phyloP scores from a whole-genome alignment of 2,329 filamentous ascomycete genomes.

The Cadophora luteo-olivacea region DNA sequence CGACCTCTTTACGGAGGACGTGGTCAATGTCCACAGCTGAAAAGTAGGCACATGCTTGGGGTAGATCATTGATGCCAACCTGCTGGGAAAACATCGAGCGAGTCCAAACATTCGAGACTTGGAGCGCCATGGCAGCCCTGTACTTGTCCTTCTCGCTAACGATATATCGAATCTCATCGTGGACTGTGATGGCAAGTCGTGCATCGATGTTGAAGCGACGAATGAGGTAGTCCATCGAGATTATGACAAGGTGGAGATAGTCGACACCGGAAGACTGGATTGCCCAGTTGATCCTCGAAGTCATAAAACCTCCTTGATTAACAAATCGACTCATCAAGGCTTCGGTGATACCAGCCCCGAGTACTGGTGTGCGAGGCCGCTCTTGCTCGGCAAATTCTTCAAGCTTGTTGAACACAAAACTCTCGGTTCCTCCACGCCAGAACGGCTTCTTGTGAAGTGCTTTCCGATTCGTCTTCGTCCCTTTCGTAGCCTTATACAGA shows the following conservation, averaged over 20 bases:
- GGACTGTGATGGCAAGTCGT: constrained; percentile 89
- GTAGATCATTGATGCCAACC: constrained; percentile 92
- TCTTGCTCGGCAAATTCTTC: constrained; percentile 98
- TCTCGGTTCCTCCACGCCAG: constrained; percentile 96
- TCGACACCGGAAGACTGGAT: constrained; percentile 98
- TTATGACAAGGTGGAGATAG: constrained; percentile 91
- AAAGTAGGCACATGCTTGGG: constrained; percentile 94
- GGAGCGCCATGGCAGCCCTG: constrained; percentile 87
- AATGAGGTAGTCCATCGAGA: constrained; percentile 92
- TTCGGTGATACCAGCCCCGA: constrained; percentile 95
- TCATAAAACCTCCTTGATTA: constrained; percentile 90
- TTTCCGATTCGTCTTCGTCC: constrained; percentile 80
- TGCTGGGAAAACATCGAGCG: constrained; percentile 97
- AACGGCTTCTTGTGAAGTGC: constrained; percentile 76
- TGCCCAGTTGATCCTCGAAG: constrained; percentile 97
- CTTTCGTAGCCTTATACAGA: constrained; percentile 90
- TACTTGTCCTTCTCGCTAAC: constrained; percentile 88
- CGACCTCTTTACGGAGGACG: constrained; percentile 95
- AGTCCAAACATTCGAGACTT: constrained; percentile 95
- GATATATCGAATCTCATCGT: constrained; percentile 96
- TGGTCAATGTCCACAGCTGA: constrained; percentile 94
- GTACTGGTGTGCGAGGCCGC: constrained; percentile 84
- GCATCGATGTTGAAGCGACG: constrained; percentile 85
- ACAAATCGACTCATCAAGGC: constrained; percentile 89
- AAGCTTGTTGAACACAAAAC: constrained; percentile 96